Evolutionary conservation across 805 yeast genomes (phyloP).

Genomic region (Saccharomycodes ludwigii): DNA sequence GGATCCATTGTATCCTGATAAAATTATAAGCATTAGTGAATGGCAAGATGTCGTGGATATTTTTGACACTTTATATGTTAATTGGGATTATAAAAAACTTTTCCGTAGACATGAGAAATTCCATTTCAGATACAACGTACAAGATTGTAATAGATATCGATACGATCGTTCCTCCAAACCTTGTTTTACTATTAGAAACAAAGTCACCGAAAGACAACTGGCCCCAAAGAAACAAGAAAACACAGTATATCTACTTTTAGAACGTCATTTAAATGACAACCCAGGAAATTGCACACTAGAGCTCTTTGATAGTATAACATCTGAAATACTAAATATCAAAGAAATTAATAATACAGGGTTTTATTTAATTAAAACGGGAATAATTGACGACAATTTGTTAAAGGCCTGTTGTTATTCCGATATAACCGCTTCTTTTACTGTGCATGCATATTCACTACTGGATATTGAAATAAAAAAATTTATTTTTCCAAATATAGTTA

Average conservation of each 20-base stretch:
- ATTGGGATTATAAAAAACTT: constrained; percentile 40
- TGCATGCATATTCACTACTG: constrained; percentile 12
- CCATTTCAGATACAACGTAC: constrained; percentile 22
- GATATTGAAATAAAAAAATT: neutral
- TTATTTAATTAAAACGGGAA: constrained; percentile 20
- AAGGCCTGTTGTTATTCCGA: constrained; percentile 17
- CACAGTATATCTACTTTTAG: constrained; percentile 9
- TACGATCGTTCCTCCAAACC: too few species aligned
- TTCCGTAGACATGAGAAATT: constrained; percentile 14
- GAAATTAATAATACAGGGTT: constrained; percentile 28
- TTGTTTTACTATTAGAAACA: too few species aligned
- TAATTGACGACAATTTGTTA: constrained; percentile 1
- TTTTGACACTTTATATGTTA: constrained; percentile 46
- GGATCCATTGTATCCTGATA: constrained; percentile 5
- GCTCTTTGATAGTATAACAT: constrained; percentile 4
- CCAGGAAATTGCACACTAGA: constrained; percentile 20
- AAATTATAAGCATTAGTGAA: constrained; percentile 15
- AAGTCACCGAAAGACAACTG: too few species aligned
- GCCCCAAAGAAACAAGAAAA: constrained; percentile 7
- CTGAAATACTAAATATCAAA: constrained; percentile 9
- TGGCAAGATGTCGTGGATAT: constrained; percentile 22
- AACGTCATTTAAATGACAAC: constrained; percentile 18
- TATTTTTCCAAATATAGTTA: neutral
- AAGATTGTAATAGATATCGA: constrained; percentile 9
- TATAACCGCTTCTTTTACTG: constrained; percentile 11